phyloP scores from a whole-genome alignment of 2,329 filamentous ascomycete genomes.

The Hypocreales sp. region DNA sequence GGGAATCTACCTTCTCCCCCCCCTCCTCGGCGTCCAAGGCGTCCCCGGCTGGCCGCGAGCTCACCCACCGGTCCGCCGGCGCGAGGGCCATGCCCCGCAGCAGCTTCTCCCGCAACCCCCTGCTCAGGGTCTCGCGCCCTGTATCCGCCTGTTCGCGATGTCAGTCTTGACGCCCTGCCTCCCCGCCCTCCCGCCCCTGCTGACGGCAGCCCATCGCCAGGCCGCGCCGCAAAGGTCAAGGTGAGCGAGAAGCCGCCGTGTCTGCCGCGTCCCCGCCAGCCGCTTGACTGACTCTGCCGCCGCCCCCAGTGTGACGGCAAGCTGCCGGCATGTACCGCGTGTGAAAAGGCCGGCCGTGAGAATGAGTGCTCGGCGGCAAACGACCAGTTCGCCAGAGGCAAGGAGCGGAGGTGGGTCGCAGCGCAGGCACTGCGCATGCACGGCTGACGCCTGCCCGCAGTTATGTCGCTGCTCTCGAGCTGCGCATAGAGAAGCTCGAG shows the following conservation, averaged over 20 bases:
- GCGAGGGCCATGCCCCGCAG: slow-evolving; percentile 24
- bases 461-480: slow-evolving; percentile 91
- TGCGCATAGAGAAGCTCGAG: slow-evolving; percentile 77
- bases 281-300: not conserved
- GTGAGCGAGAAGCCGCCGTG: slow-evolving; percentile 20
- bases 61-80: too few species aligned
- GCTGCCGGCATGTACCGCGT: slow-evolving; percentile 85
- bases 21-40: too few species aligned
- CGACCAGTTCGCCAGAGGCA: slow-evolving; percentile 88
- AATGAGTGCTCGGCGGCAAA: slow-evolving; percentile 86
- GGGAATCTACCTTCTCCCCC: too few species aligned
- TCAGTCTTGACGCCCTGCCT: slow-evolving; percentile 13
- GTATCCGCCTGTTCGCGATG: slow-evolving; percentile 71
- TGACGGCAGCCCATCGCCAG: too few species aligned
- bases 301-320: slow-evolving; percentile 73
- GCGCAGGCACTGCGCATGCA: not conserved
- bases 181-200: not conserved
- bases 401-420: slow-evolving; percentile 62
- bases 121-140: slow-evolving; percentile 60
- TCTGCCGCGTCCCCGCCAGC: not conserved
- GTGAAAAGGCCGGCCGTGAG: slow-evolving; percentile 77
- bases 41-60: too few species aligned
- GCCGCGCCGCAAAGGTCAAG: slow-evolving; percentile 86
- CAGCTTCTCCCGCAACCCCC: slow-evolving; percentile 37
- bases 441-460: slow-evolving; percentile 26